Conservation (phyloP, 139 green algal species). For the Tetradesmus lagerheimii region DNA sequence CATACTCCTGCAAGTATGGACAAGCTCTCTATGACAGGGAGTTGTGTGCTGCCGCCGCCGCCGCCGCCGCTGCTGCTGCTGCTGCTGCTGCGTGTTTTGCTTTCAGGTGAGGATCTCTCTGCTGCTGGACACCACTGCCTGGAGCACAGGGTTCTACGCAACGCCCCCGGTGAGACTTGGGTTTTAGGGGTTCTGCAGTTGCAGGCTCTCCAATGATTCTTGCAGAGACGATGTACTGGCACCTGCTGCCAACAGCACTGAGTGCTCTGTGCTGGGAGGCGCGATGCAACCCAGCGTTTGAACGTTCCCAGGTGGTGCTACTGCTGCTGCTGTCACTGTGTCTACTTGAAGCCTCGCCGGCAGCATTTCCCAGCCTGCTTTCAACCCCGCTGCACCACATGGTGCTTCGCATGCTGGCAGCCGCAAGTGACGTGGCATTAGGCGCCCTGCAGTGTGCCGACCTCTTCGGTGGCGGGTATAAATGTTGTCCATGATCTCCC, state of each 20-base stretch:
- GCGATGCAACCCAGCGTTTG: too few species aligned
- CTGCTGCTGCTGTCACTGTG: too few species aligned
- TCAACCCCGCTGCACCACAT: too few species aligned
- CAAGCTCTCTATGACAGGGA: too few species aligned
- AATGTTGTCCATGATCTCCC: not conserved
- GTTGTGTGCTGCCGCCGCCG: not conserved
- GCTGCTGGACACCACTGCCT: slow-evolving; percentile 35
- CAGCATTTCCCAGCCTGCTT: too few species aligned
- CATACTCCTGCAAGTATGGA: too few species aligned
- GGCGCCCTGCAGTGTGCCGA: too few species aligned
- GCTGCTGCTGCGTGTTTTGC: not conserved
- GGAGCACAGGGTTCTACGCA: slow-evolving; percentile 22
- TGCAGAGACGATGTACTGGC: not conserved
- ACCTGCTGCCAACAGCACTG: not conserved
- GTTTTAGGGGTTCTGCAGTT: not conserved
- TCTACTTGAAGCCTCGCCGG: too few species aligned
- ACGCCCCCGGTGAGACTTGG: slow-evolving; percentile 42
- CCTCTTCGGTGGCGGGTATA: too few species aligned
- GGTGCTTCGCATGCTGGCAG: too few species aligned
- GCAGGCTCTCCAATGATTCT: not conserved
- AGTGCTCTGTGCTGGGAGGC: not conserved
- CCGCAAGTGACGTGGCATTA: too few species aligned
- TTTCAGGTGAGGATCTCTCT: slow-evolving; percentile 37
- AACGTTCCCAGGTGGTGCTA: too few species aligned
- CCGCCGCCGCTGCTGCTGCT: not conserved